phyloP scores from a whole-genome alignment of 371 early-diverging fungal genomes.

The Mortierella polycephala region DNA sequence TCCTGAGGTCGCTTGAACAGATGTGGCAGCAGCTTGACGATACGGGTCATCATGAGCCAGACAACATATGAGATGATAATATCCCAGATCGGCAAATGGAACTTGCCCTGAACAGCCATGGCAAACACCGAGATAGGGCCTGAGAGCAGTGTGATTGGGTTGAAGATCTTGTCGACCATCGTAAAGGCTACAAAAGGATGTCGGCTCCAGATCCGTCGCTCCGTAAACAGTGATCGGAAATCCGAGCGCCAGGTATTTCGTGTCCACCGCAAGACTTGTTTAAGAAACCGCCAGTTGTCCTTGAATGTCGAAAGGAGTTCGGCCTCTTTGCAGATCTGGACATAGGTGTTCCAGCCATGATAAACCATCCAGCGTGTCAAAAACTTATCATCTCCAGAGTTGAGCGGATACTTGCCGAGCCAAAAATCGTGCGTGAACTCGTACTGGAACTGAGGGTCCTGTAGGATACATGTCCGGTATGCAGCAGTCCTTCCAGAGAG shows the following conservation, averaged over 20 bases:
- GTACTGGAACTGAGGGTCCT: slow-evolving; percentile 78
- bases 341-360: slow-evolving; percentile 77
- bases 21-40: slow-evolving; percentile 78
- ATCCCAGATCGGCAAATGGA: slow-evolving; percentile 65
- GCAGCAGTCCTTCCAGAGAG: slow-evolving; percentile 84
- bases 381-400: slow-evolving; percentile 84
- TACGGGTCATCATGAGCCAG: slow-evolving; percentile 75
- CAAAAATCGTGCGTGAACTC: slow-evolving; percentile 79
- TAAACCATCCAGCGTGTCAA: slow-evolving; percentile 82
- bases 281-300: slow-evolving; percentile 81
- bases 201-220: slow-evolving; percentile 71
- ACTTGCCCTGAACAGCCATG: slow-evolving; percentile 53
- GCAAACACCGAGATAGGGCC: slow-evolving; percentile 72
- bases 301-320: slow-evolving; percentile 80
- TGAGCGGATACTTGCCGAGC: slow-evolving; percentile 76
- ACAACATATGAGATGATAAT: slow-evolving; percentile 69
- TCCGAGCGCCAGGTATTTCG: slow-evolving; percentile 84
- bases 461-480: slow-evolving; percentile 77
- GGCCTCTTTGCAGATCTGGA: slow-evolving; percentile 80
- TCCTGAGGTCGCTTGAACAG: slow-evolving; percentile 74
- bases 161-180: slow-evolving; percentile 82
- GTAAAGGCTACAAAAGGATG: slow-evolving; percentile 81
- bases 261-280: slow-evolving; percentile 80
- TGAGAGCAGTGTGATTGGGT: slow-evolving; percentile 76
- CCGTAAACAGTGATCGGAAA: slow-evolving; percentile 71